Conservation (phyloP, 768 basidiomycete species). For the Dictyophora rubrovolvata region DNA sequence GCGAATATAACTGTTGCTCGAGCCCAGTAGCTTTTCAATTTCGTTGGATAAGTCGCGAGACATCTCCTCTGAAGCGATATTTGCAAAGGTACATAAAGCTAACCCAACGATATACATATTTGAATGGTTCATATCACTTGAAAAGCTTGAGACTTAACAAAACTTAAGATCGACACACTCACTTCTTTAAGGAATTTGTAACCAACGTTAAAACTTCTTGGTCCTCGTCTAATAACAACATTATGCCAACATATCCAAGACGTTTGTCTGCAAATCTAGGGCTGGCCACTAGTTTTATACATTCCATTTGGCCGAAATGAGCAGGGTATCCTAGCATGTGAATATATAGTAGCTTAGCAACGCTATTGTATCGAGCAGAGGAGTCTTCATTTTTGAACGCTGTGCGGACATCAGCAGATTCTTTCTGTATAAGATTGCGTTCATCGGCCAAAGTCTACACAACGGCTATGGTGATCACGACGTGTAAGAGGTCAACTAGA, state of each 20-base stretch:
- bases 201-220: slow-evolving; percentile 96
- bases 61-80: slow-evolving; percentile 99
- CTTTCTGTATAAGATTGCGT: slow-evolving; percentile 91
- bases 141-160: slow-evolving; percentile 8
- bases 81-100: slow-evolving; percentile 95
- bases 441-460: slow-evolving; percentile 93
- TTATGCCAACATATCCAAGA: slow-evolving; percentile 93
- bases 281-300: slow-evolving; percentile 87
- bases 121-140: slow-evolving; percentile 97
- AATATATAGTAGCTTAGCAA: slow-evolving; percentile 96
- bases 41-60: slow-evolving; percentile 95
- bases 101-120: slow-evolving; percentile 99
- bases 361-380: slow-evolving; percentile 89
- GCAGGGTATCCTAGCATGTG: slow-evolving; percentile 98
- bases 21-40: slow-evolving; percentile 93
- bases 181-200: slow-evolving; percentile 99
- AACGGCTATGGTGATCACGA: not conserved
- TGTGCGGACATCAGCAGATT: slow-evolving; percentile 92
- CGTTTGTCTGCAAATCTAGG: slow-evolving; percentile 95
- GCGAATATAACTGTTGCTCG: slow-evolving; percentile 96
- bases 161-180: slow-evolving; percentile 17
- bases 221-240: slow-evolving; percentile 94
- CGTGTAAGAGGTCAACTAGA: not conserved
- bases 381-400: slow-evolving; percentile 97
- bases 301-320: slow-evolving; percentile 98